A percentile compares a stretch with the other conserved stretches of the same genome.
phyloP scores from a whole-genome alignment of 208 protist species.

The Trypanosoma brucei region DNA sequence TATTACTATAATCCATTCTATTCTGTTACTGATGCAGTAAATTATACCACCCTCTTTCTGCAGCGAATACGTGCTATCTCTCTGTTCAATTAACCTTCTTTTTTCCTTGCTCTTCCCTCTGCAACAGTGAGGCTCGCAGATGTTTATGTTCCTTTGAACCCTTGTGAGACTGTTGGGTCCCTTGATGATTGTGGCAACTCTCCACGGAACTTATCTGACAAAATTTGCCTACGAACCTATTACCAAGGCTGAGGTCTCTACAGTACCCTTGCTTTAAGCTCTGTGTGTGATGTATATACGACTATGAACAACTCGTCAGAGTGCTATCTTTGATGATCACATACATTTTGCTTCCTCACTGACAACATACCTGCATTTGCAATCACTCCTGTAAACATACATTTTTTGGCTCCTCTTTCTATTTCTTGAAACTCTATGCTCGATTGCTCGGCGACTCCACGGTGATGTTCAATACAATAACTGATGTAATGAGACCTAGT shows the following conservation, averaged over 20 bases:
- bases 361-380: background rate
- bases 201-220: constrained; percentile 22
- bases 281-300: background rate
- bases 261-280: background rate
- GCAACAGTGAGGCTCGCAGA: background rate
- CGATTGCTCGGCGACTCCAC: too few species aligned
- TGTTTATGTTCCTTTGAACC: background rate
- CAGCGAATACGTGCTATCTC: background rate
- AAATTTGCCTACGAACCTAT: constrained; percentile 23
- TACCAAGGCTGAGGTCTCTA: constrained; percentile 17
- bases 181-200: constrained; percentile 26
- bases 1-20: constrained; percentile 8
- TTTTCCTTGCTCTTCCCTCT: background rate
- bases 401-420: background rate
- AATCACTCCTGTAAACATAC: background rate
- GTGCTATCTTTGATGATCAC: background rate
- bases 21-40: background rate
- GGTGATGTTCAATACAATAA: background rate
- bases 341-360: constrained; percentile 8
- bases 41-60: background rate
- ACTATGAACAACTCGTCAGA: constrained; percentile 5
- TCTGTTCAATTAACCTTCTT: background rate
- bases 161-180: background rate
- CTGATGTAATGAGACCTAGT: constrained; percentile 6
- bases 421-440: background rate